Evolutionary conservation across 2,329 filamentous ascomycete genomes (phyloP), one percentile per base, ranked within the genome.

Genomic region (Nemania sp.): DNA sequence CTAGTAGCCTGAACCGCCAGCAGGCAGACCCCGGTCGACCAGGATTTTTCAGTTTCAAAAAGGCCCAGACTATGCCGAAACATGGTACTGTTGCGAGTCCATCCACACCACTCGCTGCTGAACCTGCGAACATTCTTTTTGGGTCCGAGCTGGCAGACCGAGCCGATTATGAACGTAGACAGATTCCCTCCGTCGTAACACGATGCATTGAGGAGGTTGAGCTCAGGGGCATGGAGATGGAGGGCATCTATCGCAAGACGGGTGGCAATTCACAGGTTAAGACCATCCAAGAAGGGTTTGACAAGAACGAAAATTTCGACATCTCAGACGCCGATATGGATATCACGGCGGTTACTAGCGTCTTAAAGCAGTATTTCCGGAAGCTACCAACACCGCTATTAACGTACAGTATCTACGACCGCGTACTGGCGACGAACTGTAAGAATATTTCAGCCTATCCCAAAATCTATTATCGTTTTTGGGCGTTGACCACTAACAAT

Each of bases 191-290:
- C 59, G 90, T 99, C 23, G 90, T 99, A 37, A 93, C 86, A 42
- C 88, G 91, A 42, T 99, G 94, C 73, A 96, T 99, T 62, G 90
- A 96, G 69, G 93, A 99, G 73, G 94, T 99, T 33, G 94, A 99
- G 72, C 77, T 94, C 19, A 86, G 94, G 69, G 94, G 93, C 73
- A 96, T 99, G 90, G 92, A 97, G 66, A 84, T 95, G 63, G 94
- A 97, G 75, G 94, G 94, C 59, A 96, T 99, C 64, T 99, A 99
- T 75, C 86, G 94, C 67, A 99, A 99, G 79, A 96, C 92, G 45
- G 94, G 94, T 52, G 94, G 92, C 62, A 91, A 89, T 65, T 91
- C 90, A 7, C 91, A 95, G 70, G 89, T 96, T 69, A 95, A 96
- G 71, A 80, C 83, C 66, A 90, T 99, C 64, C 90, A 93, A 67